phyloP scores from a whole-genome alignment of 2,329 filamentous ascomycete species.

The Verticillium tricorpus region DNA sequence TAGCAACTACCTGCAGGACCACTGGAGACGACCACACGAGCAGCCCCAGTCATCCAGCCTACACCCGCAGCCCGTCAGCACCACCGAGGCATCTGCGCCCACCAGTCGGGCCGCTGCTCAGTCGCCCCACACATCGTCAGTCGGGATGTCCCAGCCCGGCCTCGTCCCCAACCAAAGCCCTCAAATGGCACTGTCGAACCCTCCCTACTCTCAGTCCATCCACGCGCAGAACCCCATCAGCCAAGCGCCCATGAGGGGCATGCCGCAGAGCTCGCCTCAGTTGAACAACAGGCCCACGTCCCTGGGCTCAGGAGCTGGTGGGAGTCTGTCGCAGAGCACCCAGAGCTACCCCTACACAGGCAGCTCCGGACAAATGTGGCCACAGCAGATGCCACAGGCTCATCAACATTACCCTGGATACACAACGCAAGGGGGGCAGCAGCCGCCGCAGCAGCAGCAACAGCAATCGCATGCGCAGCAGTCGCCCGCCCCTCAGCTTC shows the following conservation, averaged over 20 bases:
- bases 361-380: conserved; percentile 58
- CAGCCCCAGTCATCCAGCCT: conserved; percentile 51
- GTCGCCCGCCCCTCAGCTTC: conserved; percentile 55
- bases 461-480: conserved; percentile 43
- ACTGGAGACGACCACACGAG: conserved; percentile 83
- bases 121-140: conserved; percentile 53
- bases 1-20: conserved; percentile 70
- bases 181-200: conserved; percentile 58
- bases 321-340: conserved; percentile 44
- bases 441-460: conserved; percentile 19
- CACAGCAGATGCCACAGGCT: conserved; percentile 56
- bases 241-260: conserved; percentile 67
- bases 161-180: conserved; percentile 59
- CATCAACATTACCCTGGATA: conserved; percentile 31
- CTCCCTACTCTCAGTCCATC: conserved; percentile 65
- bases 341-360: conserved; percentile 59
- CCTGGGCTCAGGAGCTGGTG: conserved; percentile 37
- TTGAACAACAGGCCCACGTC: conserved; percentile 64
- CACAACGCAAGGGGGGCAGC: conserved; percentile 19
- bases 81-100: conserved; percentile 37
- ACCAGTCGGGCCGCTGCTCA: conserved; percentile 47
- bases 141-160: conserved; percentile 50
- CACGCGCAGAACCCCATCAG: conserved; percentile 68
- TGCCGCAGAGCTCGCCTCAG: conserved; percentile 57
- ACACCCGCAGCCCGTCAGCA: conserved; percentile 39